Conservation (phyloP, 106 monocot genomes). For the Agapanthus africanus region DNA sequence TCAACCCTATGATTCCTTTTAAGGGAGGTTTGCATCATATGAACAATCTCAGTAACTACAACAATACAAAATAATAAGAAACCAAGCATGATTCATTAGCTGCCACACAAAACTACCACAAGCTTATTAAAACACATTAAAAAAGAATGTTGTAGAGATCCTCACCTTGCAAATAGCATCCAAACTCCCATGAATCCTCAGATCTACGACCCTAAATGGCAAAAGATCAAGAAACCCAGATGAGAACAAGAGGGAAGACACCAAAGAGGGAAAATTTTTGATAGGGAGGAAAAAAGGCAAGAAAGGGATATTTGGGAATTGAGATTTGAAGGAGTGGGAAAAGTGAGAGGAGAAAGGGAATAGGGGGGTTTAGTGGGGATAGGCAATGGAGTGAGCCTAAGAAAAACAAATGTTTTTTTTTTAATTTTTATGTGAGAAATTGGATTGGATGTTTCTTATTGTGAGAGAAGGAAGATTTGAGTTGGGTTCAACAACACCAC, state of each 20-base stretch:
- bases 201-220: neutral
- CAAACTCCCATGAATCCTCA: conserved; percentile 2
- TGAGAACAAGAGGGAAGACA: neutral
- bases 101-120: conserved; percentile 1
- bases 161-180: conserved; percentile 9
- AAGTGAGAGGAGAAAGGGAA: neutral
- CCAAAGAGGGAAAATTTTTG: neutral
- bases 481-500: too few species aligned
- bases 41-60: conserved; percentile 2
- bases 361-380: neutral
- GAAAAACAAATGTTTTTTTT: conserved; percentile 24
- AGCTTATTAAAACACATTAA: neutral
- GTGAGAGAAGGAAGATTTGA: neutral
- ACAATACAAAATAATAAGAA: too few species aligned
- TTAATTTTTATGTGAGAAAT: conserved; percentile 27
- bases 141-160: neutral
- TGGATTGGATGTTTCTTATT: neutral
- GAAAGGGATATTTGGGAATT: neutral
- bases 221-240: conserved; percentile 3
- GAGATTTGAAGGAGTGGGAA: neutral
- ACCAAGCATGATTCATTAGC: neutral
- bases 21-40: conserved; percentile 62
- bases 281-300: neutral
- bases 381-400: conserved; percentile 9
- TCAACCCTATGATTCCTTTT: conserved; percentile 43